phyloP scores from a whole-genome alignment of 306 rosid species.

The Cyclanthera cordifolia region DNA sequence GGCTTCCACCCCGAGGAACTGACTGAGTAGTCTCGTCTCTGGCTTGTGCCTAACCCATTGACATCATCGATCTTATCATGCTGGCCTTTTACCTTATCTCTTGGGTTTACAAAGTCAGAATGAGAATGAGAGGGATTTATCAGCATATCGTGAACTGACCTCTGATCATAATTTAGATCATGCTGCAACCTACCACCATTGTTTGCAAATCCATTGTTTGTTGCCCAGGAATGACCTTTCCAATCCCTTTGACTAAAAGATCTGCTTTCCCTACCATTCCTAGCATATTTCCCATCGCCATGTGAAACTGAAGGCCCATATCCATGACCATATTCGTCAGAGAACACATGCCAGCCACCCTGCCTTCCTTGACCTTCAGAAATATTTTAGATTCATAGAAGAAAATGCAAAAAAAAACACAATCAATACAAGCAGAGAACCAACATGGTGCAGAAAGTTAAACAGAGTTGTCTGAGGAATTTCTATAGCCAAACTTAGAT shows the following conservation, averaged over 20 bases:
- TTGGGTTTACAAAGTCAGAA: constrained; percentile 44
- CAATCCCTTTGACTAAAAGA: constrained; percentile 49
- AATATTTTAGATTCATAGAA: constrained; percentile 26
- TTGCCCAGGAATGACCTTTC: constrained; percentile 16
- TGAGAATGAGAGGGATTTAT: constrained; percentile 18
- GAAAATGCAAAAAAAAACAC: constrained; percentile 35
- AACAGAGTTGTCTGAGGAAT: not conserved
- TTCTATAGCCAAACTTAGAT: not conserved
- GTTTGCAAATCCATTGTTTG: constrained; percentile 9
- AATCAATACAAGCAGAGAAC: constrained; percentile 1
- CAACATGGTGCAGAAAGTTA: not conserved
- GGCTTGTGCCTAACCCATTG: constrained; percentile 43
- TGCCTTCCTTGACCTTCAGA: constrained; percentile 96
- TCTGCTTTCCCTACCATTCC: constrained; percentile 61
- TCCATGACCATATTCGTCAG: constrained; percentile 78
- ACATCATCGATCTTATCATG: constrained; percentile 54
- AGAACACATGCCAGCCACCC: constrained; percentile 77
- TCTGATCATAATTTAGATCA: constrained; percentile 22
- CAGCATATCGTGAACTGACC: constrained; percentile 13
- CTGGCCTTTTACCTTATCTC: constrained; percentile 72
- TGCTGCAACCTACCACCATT: constrained; percentile 51
- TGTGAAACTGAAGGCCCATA: constrained; percentile 43
- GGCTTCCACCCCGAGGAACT: constrained; percentile 68
- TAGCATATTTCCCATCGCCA: constrained; percentile 66
- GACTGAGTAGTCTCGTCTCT: constrained; percentile 43